Evolutionary conservation across 192 early-diverging fungal species (phyloP).

Genomic region (Backusella sp.): DNA sequence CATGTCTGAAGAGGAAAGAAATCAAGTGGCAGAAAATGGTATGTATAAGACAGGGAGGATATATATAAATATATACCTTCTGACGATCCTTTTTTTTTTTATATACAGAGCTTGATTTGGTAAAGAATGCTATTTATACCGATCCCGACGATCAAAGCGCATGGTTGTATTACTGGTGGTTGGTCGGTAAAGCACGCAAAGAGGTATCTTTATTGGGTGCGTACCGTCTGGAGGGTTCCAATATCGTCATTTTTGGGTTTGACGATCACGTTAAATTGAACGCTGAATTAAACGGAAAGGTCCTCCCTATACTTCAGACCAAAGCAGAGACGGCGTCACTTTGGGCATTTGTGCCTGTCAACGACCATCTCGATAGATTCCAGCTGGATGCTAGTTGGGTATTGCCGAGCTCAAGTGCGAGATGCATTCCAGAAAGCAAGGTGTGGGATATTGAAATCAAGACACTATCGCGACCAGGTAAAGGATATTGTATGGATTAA

Average conservation of each 20-base stretch:
- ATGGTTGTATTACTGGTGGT: slow-evolving; percentile 96
- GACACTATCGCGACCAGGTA: not conserved
- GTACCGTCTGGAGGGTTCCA: slow-evolving; percentile 15
- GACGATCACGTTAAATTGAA: slow-evolving; percentile 36
- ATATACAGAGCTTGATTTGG: slow-evolving; percentile 72
- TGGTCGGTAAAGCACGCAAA: slow-evolving; percentile 59
- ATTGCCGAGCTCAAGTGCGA: slow-evolving; percentile 2
- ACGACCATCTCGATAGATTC: not conserved
- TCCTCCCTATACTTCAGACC: not conserved
- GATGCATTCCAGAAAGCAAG: not conserved
- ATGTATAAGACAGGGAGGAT: not conserved
- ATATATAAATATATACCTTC: not conserved
- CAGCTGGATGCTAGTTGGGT: slow-evolving; percentile 1
- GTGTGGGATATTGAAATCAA: not conserved
- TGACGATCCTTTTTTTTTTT: slow-evolving; percentile 5
- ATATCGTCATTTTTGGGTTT: slow-evolving; percentile 34
- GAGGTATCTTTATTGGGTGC: slow-evolving; percentile 35
- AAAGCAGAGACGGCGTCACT: slow-evolving; percentile 6
- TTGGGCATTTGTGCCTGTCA: slow-evolving; percentile 6
- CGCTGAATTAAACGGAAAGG: slow-evolving; percentile 8
- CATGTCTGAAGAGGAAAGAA: slow-evolving; percentile 44
- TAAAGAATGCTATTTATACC: slow-evolving; percentile 91
- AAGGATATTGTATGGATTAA: not conserved
- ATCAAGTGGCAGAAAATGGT: slow-evolving; percentile 38
- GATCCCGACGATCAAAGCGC: slow-evolving; percentile 97